These are phyloP conservation scores for Pistacia integerrima DNA, from an alignment of 345 rosid genomes.

Conservation along the genomic window DNA sequence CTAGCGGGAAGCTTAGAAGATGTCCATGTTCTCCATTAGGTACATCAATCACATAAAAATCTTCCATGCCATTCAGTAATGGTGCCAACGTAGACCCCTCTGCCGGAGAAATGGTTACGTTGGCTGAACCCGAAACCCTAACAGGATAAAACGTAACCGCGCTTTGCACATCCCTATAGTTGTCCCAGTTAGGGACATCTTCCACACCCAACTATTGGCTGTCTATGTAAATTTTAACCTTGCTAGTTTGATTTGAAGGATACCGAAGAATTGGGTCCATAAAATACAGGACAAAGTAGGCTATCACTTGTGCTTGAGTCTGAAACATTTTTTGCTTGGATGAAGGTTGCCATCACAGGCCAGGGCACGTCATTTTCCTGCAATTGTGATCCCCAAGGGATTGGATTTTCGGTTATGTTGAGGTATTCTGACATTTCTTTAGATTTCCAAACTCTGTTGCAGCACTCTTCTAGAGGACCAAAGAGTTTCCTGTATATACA, in stretches of 20 bases:
- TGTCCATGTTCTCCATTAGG: neutral
- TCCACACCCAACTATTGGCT: neutral
- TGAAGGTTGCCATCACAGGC: neutral
- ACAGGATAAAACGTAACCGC: slow-evolving; percentile 7
- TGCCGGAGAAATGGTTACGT: slow-evolving; percentile 10
- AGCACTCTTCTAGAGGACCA: neutral
- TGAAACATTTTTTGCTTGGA: slow-evolving; percentile 16
- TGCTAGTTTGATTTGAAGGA: neutral
- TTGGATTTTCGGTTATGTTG: neutral
- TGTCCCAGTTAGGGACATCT: neutral
- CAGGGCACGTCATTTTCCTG: slow-evolving; percentile 11
- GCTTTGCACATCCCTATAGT: neutral
- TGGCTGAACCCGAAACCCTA: slow-evolving; percentile 1
- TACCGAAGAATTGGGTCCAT: neutral
- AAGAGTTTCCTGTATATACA: neutral
- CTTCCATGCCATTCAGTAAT: slow-evolving; percentile 18
- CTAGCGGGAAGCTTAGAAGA: neutral
- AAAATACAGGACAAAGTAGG: slow-evolving; percentile 8
- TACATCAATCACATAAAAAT: slow-evolving; percentile 6
- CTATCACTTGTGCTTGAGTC: neutral
- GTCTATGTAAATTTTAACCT: neutral
- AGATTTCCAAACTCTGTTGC: slow-evolving; percentile 11
- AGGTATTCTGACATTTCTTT: slow-evolving; percentile 3
- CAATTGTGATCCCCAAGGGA: fast-evolving
- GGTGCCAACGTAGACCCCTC: slow-evolving; percentile 15